Conservation (phyloP, 164 flowering plant species). For the Saururus chinensis region DNA sequence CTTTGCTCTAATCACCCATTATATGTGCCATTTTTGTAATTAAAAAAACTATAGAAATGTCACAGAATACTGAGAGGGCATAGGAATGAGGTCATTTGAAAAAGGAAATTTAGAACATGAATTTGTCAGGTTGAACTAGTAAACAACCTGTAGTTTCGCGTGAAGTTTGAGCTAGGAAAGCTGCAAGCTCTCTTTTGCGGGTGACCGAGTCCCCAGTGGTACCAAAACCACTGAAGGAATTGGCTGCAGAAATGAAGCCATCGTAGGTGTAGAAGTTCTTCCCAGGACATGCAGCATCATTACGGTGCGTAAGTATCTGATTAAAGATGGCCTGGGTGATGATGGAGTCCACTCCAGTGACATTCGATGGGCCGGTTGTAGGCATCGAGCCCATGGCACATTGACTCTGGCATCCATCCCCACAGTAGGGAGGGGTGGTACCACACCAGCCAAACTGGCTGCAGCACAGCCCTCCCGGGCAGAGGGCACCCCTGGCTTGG, state of each 20-base stretch:
- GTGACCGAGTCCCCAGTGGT: slow-evolving; percentile 23
- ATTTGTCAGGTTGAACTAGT: too few relatives aligned
- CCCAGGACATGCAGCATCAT: slow-evolving; percentile 53
- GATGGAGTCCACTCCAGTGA: neutral
- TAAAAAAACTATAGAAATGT: too few relatives aligned
- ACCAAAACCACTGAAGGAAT: slow-evolving; percentile 42
- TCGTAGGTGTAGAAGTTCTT: slow-evolving; percentile 45
- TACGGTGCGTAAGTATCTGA: slow-evolving; percentile 26
- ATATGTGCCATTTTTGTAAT: too few relatives aligned
- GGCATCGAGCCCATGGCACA: neutral
- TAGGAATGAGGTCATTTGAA: too few relatives aligned
- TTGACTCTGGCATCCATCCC: neutral
- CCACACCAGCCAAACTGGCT: neutral
- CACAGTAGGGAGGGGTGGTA: neutral
- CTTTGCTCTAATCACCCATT: too few relatives aligned
- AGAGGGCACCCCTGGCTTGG: neutral
- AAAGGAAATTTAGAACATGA: too few relatives aligned
- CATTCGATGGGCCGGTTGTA: neutral
- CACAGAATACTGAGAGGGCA: too few relatives aligned
- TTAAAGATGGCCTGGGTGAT: neutral
- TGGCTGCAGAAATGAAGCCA: slow-evolving; percentile 33
- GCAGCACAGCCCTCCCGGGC: neutral
- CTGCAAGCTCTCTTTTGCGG: slow-evolving; percentile 59
- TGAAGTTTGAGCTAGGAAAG: slow-evolving; percentile 75
- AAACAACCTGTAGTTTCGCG: slow-evolving; percentile 55